Base-by-base conservation (phyloP, 2,329 filamentous ascomycete genomes). In the Gnomoniopsis smithogilvyi region DNA sequence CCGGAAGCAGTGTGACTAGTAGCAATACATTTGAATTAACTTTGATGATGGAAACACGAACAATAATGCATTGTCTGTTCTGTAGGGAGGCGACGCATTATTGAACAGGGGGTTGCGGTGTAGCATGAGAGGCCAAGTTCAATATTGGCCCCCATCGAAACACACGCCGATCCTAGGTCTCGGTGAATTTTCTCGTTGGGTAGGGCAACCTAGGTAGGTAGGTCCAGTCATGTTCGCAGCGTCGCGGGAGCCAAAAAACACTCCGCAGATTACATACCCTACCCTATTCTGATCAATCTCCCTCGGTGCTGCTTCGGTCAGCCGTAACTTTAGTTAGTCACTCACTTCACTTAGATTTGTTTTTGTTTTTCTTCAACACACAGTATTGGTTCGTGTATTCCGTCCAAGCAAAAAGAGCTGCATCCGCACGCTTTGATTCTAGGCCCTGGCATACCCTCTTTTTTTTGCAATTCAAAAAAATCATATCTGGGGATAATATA, bases 381-480 rank as follows among this genome's bases (percentile, higher is more conserved):
- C n/a, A n/a, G n/a, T 30, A 30, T 30, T 30, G 8, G 4, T 30
- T 30, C 26, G 26, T 30, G 4, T 30, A 8, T 30, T 30, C n/a
- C 26, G 26, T 30, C 26, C 26, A 30, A 30, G 26, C 26, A 4
- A 30, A 8, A 8, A 8, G 26, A 4, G n/a, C n/a, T n/a, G n/a
- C n/a, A n/a, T n/a, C n/a, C n/a, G 26, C 26, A 8, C 26, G 26
- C 4, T 30, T 30, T 30, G 26, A 8, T 4, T 30, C 26, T n/a
- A n/a, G n/a, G n/a, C n/a, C 26, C 26, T 30, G 26, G 26, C 7
- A 41, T 41, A 41, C 36, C 58, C 54, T 41, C 49, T 45, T 47
- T 51, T 50, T 56, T 45, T 26, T 26, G 59, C 58, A 58, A 46
- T 51, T n/a, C n/a, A n/a, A n/a, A n/a, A n/a, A n/a, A n/a, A 30